Evolutionary conservation across 768 basidiomycete genomes (phyloP).

Genomic region (Tulasnella sp.): DNA sequence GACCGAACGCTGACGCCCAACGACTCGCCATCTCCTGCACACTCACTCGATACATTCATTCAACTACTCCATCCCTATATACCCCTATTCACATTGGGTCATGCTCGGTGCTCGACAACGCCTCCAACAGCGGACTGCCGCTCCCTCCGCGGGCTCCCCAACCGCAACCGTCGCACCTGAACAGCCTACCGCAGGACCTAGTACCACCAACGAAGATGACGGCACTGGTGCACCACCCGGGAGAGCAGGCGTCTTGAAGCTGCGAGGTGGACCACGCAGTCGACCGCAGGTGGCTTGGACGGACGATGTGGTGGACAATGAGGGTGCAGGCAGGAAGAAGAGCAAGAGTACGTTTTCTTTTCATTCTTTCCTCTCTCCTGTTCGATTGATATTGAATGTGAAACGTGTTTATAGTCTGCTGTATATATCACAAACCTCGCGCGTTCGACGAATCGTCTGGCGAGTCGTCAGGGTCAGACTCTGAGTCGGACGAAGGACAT

Average conservation of each 20-base stretch:
- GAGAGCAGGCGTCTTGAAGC: conserved; percentile 42
- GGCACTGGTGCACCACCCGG: not conserved
- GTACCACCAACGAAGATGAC: not conserved
- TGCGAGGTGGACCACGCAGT: conserved; percentile 44
- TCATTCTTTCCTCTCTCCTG: not conserved
- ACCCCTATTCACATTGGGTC: not conserved
- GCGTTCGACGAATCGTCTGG: conserved; percentile 72
- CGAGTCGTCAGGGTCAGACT: conserved; percentile 46
- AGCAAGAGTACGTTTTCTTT: conserved; percentile 69
- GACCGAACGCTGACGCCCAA: no score
- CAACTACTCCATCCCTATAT: no score
- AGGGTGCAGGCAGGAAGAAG: conserved; percentile 78
- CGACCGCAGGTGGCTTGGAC: conserved; percentile 66
- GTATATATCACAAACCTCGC: conserved; percentile 81
- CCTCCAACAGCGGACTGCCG: not conserved
- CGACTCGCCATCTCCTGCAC: no score
- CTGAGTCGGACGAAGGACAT: conserved; percentile 31
- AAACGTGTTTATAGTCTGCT: conserved; percentile 59
- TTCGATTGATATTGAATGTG: conserved; percentile 2
- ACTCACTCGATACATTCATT: no score
- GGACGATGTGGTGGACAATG: conserved; percentile 83
- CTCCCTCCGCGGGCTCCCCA: conserved; percentile 27
- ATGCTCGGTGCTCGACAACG: conserved; percentile 2
- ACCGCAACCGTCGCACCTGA: conserved; percentile 29
- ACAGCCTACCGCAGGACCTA: conserved; percentile 21